These are phyloP conservation scores for Ogataea kodamae DNA, from an alignment of 805 yeast species.

Conservation along the genomic window DNA sequence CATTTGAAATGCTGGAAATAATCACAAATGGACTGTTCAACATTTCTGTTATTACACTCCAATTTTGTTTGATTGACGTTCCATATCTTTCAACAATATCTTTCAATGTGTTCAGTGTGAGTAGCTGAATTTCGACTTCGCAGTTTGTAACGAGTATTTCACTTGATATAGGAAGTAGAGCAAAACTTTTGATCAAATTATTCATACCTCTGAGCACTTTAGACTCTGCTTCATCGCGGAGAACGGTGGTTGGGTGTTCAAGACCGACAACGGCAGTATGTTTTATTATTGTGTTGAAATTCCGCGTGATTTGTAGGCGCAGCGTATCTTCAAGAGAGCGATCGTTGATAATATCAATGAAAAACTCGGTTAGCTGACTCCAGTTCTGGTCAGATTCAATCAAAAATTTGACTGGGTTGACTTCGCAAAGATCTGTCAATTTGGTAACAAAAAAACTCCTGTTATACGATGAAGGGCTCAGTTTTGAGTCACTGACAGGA, in stretches of 20 bases:
- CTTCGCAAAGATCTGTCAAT: constrained; percentile 47
- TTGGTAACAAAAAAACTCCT: constrained; percentile 51
- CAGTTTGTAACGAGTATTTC: constrained; percentile 49
- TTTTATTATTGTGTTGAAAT: constrained; percentile 50
- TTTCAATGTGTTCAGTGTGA: constrained; percentile 59
- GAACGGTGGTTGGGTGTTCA: constrained; percentile 8
- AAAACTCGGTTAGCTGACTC: constrained; percentile 43
- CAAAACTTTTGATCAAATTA: constrained; percentile 40
- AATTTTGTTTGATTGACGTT: constrained; percentile 47
- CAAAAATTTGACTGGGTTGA: constrained; percentile 52
- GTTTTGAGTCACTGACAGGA: constrained; percentile 20
- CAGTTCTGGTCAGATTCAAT: constrained; percentile 44
- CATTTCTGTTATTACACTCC: constrained; percentile 71
- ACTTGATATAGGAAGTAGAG: constrained; percentile 35
- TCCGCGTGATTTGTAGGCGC: constrained; percentile 46
- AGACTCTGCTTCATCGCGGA: constrained; percentile 38
- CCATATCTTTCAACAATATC: constrained; percentile 80
- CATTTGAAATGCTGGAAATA: constrained; percentile 26
- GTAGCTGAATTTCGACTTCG: constrained; percentile 66
- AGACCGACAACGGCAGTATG: constrained; percentile 42
- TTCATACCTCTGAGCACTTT: constrained; percentile 49
- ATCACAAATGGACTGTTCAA: constrained; percentile 55
- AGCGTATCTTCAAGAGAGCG: constrained; percentile 41
- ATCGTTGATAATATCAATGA: constrained; percentile 43
- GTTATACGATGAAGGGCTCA: constrained; percentile 50